Evolutionary conservation across 2,329 filamentous ascomycete species (phyloP), one percentile per base, ranked within the genome.

Genomic region (Trichoderma citrinoviride): DNA sequence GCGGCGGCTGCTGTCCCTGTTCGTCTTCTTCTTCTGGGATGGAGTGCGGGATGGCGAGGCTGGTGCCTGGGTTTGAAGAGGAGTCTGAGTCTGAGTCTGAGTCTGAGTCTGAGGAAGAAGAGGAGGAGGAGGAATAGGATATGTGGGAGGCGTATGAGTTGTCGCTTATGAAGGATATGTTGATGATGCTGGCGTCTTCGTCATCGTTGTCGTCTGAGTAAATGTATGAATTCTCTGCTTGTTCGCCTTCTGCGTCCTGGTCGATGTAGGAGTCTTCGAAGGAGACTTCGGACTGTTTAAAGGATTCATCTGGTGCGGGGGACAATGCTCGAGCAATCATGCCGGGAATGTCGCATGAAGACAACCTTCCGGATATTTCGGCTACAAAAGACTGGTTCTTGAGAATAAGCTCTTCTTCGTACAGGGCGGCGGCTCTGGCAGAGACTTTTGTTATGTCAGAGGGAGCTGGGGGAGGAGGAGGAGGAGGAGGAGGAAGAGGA

Each of bases 151-250:
- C 33, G 33, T 33, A 33, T 33, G 40, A 65, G 14, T 23, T 33
- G 7, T 49, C 46, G 63, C 63, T 56, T 29, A 56, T 37, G 17
- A 40, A 27, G 21, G 65, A 61, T 7, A 43, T 49, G 65, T 40
- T 43, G 27, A 37, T 43, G 5, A 25, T 17, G 19, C 33, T 15
- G 0, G 12, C 7, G 7, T 33, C 23, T 15, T 33, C 52, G 15
- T 46, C 37, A 6, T 54, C n/a, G 0, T 12, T 14, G 15, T 37
- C n/a, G 7, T 43, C 23, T 15, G 41, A 46, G 14, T 44, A 25
- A 7, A 25, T 23, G 12, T 37, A 15, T 17, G 21, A 27, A 7
- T 43, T 10, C 6, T 14, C 14, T 10, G 6, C n/a, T 5, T 27
- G n/a, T 12, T 52, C 46, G 37, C 37, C 19, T 29, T 57, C 43